Conservation (phyloP, 2,329 filamentous ascomycete genomes). For the Neophaeococcomyces mojaviensis region DNA sequence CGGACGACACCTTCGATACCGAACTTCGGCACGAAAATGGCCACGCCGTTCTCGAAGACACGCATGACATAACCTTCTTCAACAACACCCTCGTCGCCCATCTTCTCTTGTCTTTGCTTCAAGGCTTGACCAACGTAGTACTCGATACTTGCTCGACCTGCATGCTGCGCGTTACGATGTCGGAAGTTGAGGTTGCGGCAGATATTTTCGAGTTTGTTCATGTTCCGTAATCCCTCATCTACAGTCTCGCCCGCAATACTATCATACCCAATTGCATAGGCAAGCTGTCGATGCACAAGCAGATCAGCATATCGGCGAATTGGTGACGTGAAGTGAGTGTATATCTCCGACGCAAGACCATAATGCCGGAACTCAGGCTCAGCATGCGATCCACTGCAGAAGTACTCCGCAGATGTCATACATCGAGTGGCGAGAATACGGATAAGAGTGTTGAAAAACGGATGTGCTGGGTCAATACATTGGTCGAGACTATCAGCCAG, state of each 20-base stretch:
- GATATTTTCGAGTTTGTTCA: constrained; percentile 79
- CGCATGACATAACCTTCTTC: constrained; percentile 96
- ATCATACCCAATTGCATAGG: constrained; percentile 86
- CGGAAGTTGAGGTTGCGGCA: constrained; percentile 98
- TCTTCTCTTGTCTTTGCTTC: constrained; percentile 56
- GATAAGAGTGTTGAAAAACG: constrained; percentile 97
- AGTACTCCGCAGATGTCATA: constrained; percentile 99
- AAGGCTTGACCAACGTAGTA: constrained; percentile 98
- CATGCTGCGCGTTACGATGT: constrained; percentile 94
- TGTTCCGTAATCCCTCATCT: constrained; percentile 72
- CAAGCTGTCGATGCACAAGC: constrained; percentile 86
- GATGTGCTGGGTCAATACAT: constrained; percentile 71
- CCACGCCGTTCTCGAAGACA: constrained; percentile 94
- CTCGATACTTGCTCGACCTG: constrained; percentile 85
- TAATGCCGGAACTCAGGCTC: constrained; percentile 96
- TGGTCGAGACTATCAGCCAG: constrained; percentile 84
- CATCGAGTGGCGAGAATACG: constrained; percentile 96
- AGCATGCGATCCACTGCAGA: constrained; percentile 85
- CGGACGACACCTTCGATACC: constrained; percentile 90
- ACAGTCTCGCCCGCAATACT: constrained; percentile 52
- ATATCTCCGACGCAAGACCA: constrained; percentile 90
- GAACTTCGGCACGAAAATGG: constrained; percentile 91
- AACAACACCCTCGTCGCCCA: constrained; percentile 45
- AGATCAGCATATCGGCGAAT: constrained; percentile 98
- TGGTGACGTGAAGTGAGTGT: constrained; percentile 96